Base-by-base conservation (phyloP, 1,139 yeast species). In the Suhomyces bokatorum region DNA sequence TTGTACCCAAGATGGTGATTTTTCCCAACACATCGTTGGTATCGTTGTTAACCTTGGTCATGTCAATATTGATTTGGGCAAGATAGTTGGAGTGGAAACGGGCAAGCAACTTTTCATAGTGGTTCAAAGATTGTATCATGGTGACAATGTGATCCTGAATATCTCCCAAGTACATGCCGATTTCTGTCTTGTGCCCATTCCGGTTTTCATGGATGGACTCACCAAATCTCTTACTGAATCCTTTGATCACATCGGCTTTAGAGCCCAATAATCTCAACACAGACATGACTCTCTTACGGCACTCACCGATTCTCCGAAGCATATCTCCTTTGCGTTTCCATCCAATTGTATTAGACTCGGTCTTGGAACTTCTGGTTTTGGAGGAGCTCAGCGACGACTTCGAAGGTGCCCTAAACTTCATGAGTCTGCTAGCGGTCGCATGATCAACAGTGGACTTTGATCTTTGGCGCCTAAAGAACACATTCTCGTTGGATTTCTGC, bases 21-120 rank as follows among this genome's bases (percentile, higher is more conserved):
- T 91, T 88, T 3, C 97, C 96, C 58, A 93, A 77, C 4, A 91
- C 97, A 60, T 93, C 98, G 63, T 93, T 93, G 78, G 95, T 91
- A 56, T 91, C 97, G 59, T 93, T 93, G 66, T 91, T 93, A n/a
- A 90, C 97, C 62, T 85, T 84, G 7, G 97, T 93, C 97, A 91
- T 90, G 62, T 93, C 98, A 53, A 95, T 91, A 63, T 91, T 93
- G 60, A 93, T 87, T 61, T 93, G 99, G 1, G 99, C 99, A 59
- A 93, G 75, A 63, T 93, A 93, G 63, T 93, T 93, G 15, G 97
- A 87, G 65, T 93, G 99, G 39, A 95, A 87, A 46, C 99, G 75
- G 2, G 98, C 96, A 47, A 93, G 75, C 40, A 93, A 75, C 67
- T 93, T 93, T 59, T 93, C 99, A 63, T 89, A 93, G 63, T 93